phyloP scores from a whole-genome alignment of 768 basidiomycete species.

The Gyrodon lividus region DNA sequence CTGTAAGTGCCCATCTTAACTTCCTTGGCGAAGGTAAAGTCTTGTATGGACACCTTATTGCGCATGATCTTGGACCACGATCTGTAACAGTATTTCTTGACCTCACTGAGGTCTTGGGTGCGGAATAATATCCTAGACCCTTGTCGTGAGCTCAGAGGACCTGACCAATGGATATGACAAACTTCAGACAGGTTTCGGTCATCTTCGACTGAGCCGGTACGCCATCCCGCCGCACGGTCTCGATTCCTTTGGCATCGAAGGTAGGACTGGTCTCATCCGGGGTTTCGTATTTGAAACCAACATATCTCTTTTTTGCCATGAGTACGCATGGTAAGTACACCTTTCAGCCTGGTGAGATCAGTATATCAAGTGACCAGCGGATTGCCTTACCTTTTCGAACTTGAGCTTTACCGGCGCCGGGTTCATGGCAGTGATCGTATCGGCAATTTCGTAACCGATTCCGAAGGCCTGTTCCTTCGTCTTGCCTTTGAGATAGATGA shows the following conservation, averaged over 20 bases:
- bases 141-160: neutral
- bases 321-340: constrained; percentile 93
- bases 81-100: constrained; percentile 83
- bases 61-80: constrained; percentile 86
- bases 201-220: constrained; percentile 91
- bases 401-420: constrained; percentile 93
- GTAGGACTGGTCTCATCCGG: constrained; percentile 73
- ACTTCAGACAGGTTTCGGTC: constrained; percentile 89
- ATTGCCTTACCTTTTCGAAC: constrained; percentile 81
- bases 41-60: constrained; percentile 79
- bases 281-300: constrained; percentile 92
- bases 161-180: constrained; percentile 15
- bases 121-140: constrained; percentile 79
- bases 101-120: constrained; percentile 81
- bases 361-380: neutral
- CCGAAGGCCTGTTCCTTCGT: constrained; percentile 92
- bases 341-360: constrained; percentile 37
- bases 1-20: constrained; percentile 93
- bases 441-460: constrained; percentile 91
- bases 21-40: constrained; percentile 94
- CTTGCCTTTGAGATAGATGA: constrained; percentile 85
- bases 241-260: constrained; percentile 98
- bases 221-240: constrained; percentile 92
- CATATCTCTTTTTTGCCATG: constrained; percentile 98
- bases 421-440: constrained; percentile 80